Conservation (phyloP, 2,329 filamentous ascomycete genomes). For the Penicillium sp. region DNA sequence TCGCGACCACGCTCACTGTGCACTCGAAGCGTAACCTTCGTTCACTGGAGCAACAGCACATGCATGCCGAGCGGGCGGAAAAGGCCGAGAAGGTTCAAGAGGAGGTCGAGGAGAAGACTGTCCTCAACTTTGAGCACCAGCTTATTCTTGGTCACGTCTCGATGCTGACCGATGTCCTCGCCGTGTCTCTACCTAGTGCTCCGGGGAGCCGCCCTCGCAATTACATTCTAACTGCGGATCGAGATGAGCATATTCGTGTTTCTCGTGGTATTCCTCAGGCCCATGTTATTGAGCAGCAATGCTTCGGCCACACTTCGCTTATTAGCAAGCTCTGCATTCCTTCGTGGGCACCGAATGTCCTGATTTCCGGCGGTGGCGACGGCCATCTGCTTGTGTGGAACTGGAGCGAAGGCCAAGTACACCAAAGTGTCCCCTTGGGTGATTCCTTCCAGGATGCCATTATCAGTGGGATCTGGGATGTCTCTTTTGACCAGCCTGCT, state of each 20-base stretch:
- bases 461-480: conserved; percentile 60
- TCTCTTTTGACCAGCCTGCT: conserved; percentile 34
- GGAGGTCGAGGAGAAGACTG: conserved; percentile 54
- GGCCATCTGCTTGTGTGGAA: conserved; percentile 79
- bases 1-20: conserved; percentile 65
- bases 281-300: conserved; percentile 87
- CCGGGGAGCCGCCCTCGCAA: conserved; percentile 56
- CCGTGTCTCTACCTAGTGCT: conserved; percentile 57
- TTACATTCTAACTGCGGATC: conserved; percentile 71
- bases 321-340: conserved; percentile 77
- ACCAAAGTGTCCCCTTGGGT: conserved; percentile 41
- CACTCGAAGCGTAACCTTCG: conserved; percentile 66
- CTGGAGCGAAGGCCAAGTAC: conserved; percentile 62
- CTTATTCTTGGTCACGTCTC: conserved; percentile 92
- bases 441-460: conserved; percentile 42
- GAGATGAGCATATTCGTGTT: conserved; percentile 85
- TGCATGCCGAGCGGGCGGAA: conserved; percentile 51
- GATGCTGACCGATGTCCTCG: conserved; percentile 79
- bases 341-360: conserved; percentile 59
- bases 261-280: conserved; percentile 81
- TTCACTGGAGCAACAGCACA: conserved; percentile 63
- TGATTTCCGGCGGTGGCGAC: conserved; percentile 89
- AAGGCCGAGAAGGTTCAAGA: conserved; percentile 49
- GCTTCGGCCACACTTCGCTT: conserved; percentile 86
- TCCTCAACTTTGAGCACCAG: conserved; percentile 71